phyloP scores from a whole-genome alignment of 495 filamentous ascomycete genomes.

The Astrocystis sublimbata region DNA sequence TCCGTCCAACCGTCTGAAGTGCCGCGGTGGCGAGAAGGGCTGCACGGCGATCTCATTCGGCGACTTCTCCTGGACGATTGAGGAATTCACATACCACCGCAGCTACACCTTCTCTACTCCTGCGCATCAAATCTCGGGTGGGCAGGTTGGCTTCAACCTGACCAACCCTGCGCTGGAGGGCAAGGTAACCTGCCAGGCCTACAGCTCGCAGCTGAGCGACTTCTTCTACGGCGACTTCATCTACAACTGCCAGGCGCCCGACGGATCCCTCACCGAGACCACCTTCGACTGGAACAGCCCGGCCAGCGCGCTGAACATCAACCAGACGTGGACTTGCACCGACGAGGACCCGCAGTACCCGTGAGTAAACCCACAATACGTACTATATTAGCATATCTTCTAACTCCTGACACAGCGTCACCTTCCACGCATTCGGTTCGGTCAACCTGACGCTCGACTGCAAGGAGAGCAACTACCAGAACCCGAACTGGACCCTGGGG shows the following conservation, averaged over 20 bases:
- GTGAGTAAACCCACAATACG: slow-evolving; percentile 36
- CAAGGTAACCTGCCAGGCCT: slow-evolving; percentile 36
- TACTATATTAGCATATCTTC: not conserved
- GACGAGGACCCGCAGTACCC: slow-evolving; percentile 39
- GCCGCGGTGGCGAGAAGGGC: slow-evolving; percentile 23
- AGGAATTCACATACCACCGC: slow-evolving; percentile 42
- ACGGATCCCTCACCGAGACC: slow-evolving; percentile 22
- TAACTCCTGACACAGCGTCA: slow-evolving; percentile 30
- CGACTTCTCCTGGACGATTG: slow-evolving; percentile 37
- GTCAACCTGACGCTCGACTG: slow-evolving; percentile 38
- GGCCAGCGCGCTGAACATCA: slow-evolving; percentile 34
- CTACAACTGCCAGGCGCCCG: slow-evolving; percentile 39
- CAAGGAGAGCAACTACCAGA: slow-evolving; percentile 36
- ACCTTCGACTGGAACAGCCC: slow-evolving; percentile 40
- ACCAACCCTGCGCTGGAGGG: slow-evolving; percentile 39
- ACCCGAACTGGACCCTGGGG: slow-evolving; percentile 44
- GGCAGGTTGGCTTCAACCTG: slow-evolving; percentile 45
- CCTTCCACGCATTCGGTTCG: slow-evolving; percentile 38
- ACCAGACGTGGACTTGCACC: slow-evolving; percentile 46
- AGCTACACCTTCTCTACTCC: slow-evolving; percentile 45
- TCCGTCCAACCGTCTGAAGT: slow-evolving; percentile 13
- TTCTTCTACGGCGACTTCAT: slow-evolving; percentile 47
- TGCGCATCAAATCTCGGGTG: slow-evolving; percentile 46
- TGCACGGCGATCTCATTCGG: slow-evolving; percentile 36
- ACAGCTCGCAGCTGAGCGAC: slow-evolving; percentile 41